Evolutionary conservation across 257 asterid species (phyloP), one percentile per base, ranked within the genome.

Genomic region (Nyctanthes arbortristis): DNA sequence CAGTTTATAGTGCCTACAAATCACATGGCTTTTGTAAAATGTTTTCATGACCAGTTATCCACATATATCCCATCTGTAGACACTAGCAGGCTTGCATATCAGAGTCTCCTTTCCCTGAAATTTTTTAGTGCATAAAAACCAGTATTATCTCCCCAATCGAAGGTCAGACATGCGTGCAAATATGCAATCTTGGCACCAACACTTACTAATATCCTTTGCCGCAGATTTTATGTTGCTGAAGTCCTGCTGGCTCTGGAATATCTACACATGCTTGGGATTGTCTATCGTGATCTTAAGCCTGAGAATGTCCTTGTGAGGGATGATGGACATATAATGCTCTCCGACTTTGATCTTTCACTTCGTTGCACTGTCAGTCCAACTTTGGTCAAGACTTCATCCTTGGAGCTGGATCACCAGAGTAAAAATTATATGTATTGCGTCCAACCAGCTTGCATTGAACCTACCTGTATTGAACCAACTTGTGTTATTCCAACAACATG

Each of bases 261-360:
- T 54, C 76, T 85, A 10, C 91, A 85, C 87, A 85, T 85, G 91
- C 87, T 85, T 12, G 91, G 91, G 47, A 85, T 85, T 13, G 78
- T 85, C 49, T 85, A 85, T 49, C 85, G 88, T 0, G 91, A 85
- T 55, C 88, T 85, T 1, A 85, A 85, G 62, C 88, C 91, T 1
- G 91, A 85, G 62, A 85, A 85, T 24, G 91, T 85, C 68, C 83
- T 85, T 0, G 91, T 85, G 33, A 77, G 91, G 70, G 88, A 85
- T 0, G 91, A 85, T 56, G 91, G 91, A 0, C 91, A 85, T 49
- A 83, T 85, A 64, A 85, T 85, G 91, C 91, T 85, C 59, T 85
- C 91, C 2, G 91, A 85, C 47, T 85, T 85, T 22, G 91, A 85
- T 65, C 88, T 85, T 30, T 85, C 91, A 33, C 86, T 85, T 29